Evolutionary conservation across 805 yeast genomes (phyloP).

Genomic region (Kuraishia hungarica): DNA sequence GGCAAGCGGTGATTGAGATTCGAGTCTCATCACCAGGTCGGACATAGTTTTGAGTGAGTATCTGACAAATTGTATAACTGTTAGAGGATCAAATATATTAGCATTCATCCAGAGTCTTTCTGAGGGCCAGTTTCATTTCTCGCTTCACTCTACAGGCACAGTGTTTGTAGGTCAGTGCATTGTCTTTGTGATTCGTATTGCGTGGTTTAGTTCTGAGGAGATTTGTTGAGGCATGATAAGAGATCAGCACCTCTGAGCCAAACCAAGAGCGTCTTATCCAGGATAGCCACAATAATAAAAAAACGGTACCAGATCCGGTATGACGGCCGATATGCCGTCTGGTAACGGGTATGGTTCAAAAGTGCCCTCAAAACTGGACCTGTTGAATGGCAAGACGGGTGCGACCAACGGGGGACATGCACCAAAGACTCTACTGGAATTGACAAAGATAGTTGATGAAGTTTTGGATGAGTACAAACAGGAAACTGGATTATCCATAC

Average conservation of each 20-base stretch:
- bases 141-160: no score
- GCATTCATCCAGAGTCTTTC: no score
- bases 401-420: neutral
- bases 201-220: neutral
- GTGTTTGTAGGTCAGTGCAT: neutral
- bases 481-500: conserved; percentile 3
- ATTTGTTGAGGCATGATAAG: neutral
- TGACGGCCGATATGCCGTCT: neutral
- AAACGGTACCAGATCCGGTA: neutral
- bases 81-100: no score
- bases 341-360: neutral
- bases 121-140: no score
- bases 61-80: no score
- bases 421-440: conserved; percentile 1
- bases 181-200: neutral
- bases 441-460: conserved; percentile 3
- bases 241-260: neutral
- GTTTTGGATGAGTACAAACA: conserved; percentile 1
- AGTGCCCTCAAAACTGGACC: neutral
- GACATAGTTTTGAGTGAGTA: no score
- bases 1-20: neutral
- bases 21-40: no score
- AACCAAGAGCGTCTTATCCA: neutral
- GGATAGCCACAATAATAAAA: neutral
- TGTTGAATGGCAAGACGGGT: neutral